phyloP scores from a whole-genome alignment of 768 basidiomycete species.

The Tricholoma flavovirens region DNA sequence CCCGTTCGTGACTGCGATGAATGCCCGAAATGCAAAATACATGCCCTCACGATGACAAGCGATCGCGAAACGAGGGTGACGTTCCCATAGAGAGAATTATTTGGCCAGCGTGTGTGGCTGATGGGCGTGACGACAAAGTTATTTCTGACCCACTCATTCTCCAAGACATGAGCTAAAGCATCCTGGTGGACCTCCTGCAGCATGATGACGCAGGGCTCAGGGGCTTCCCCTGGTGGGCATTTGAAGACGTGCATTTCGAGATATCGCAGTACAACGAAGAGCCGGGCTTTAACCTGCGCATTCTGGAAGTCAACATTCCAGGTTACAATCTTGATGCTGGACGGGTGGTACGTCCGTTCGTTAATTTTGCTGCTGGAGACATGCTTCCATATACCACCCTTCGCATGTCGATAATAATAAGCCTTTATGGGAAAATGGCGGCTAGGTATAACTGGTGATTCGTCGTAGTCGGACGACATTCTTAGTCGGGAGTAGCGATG shows the following conservation, averaged over 20 bases:
- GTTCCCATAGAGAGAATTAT: constrained; percentile 49
- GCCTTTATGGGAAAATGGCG: constrained; percentile 15
- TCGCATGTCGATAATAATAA: constrained; percentile 36
- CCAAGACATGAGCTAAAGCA: constrained; percentile 44
- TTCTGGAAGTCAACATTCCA: constrained; percentile 65
- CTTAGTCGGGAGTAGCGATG: background rate
- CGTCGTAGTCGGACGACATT: background rate
- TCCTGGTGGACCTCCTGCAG: constrained; percentile 58
- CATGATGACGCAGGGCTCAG: constrained; percentile 57
- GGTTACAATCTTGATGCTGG: constrained; percentile 50
- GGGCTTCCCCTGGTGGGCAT: constrained; percentile 39
- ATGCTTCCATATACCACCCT: constrained; percentile 40
- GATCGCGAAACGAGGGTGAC: constrained; percentile 62
- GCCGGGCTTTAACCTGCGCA: constrained; percentile 34
- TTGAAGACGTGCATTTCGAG: constrained; percentile 48
- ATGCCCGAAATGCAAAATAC: constrained; percentile 47
- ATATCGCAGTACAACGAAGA: constrained; percentile 44
- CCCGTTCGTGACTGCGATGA: constrained; percentile 50
- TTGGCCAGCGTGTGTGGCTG: constrained; percentile 49
- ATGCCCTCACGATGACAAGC: constrained; percentile 42
- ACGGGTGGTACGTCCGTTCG: constrained; percentile 17
- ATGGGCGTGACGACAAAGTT: constrained; percentile 57
- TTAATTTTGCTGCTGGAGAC: constrained; percentile 28
- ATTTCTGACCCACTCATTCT: constrained; percentile 55
- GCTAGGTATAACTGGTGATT: background rate